Evolutionary conservation across 768 basidiomycete species (phyloP).

Genomic region (Tylopilus vinaceipallidus): DNA sequence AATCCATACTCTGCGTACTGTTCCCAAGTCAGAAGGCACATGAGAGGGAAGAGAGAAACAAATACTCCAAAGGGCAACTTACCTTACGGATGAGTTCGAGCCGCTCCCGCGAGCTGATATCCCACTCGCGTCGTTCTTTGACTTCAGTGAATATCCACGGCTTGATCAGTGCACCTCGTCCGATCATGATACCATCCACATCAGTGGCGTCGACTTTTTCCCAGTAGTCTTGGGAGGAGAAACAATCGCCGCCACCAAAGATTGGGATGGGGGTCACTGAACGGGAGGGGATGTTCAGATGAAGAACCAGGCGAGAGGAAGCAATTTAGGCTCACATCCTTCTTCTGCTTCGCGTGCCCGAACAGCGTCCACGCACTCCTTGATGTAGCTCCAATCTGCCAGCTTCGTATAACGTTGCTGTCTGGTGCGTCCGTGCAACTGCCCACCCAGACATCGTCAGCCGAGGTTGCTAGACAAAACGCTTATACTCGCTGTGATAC

Average conservation of each 20-base stretch:
- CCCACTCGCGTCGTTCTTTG: slow-evolving; percentile 91
- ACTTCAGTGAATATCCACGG: slow-evolving; percentile 96
- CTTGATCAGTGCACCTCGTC: slow-evolving; percentile 92
- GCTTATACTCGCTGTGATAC: slow-evolving; percentile 42
- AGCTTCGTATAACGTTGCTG: slow-evolving; percentile 92
- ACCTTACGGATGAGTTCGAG: slow-evolving; percentile 78
- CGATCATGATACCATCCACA: slow-evolving; percentile 96
- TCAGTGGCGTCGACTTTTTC: slow-evolving; percentile 70
- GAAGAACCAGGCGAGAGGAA: background rate
- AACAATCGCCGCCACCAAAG: slow-evolving; percentile 95
- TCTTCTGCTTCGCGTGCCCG: slow-evolving; percentile 68
- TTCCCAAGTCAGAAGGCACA: background rate
- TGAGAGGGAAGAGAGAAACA: background rate
- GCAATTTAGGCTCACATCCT: slow-evolving; percentile 50
- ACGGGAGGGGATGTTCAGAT: background rate
- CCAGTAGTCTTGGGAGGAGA: slow-evolving; percentile 84
- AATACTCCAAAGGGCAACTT: slow-evolving; percentile 18
- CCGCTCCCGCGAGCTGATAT: slow-evolving; percentile 82
- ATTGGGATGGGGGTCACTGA: slow-evolving; percentile 85
- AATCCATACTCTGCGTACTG: slow-evolving; percentile 88
- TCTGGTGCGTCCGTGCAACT: slow-evolving; percentile 95
- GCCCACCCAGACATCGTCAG: background rate
- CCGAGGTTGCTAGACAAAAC: too few relatives aligned
- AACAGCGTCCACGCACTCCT: slow-evolving; percentile 79
- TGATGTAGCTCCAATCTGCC: slow-evolving; percentile 95